Evolutionary conservation across 2,329 filamentous ascomycete species (phyloP).

Genomic region (Penicillium brasilianum): DNA sequence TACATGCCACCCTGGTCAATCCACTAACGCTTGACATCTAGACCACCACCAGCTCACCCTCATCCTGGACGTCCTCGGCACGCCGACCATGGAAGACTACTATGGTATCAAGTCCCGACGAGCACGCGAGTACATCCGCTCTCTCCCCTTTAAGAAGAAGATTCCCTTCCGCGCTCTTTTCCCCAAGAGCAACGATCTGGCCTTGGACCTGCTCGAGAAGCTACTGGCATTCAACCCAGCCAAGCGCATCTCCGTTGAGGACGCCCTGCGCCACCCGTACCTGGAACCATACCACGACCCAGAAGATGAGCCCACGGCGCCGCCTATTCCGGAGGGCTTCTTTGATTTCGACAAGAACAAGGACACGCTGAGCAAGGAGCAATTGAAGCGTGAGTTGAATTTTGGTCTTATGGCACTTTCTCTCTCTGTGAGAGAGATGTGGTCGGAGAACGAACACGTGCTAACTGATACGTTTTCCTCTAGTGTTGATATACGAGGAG

Average conservation of each 20-base stretch:
- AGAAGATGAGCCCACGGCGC: slow-evolving; percentile 95
- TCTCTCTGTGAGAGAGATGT: background rate
- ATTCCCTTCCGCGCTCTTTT: slow-evolving; percentile 96
- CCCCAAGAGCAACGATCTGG: slow-evolving; percentile 97
- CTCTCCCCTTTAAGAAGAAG: slow-evolving; percentile 99
- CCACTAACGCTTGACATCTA: slow-evolving; percentile 42
- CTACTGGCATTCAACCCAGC: slow-evolving; percentile 97
- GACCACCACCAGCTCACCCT: slow-evolving; percentile 98
- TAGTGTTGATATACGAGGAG: slow-evolving; percentile 91
- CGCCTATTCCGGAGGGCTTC: slow-evolving; percentile 97
- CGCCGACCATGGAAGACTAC: slow-evolving; percentile 99
- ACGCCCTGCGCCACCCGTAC: slow-evolving; percentile 96
- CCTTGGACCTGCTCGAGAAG: slow-evolving; percentile 92
- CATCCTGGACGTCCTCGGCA: slow-evolving; percentile 95
- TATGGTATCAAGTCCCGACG: slow-evolving; percentile 99
- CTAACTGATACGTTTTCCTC: slow-evolving; percentile 15
- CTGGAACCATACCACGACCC: slow-evolving; percentile 98
- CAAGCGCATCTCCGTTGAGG: slow-evolving; percentile 97
- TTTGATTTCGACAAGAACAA: slow-evolving; percentile 99
- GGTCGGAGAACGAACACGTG: background rate
- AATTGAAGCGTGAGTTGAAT: slow-evolving; percentile 74
- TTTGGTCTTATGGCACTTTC: background rate
- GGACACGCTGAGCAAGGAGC: slow-evolving; percentile 97
- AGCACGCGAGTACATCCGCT: slow-evolving; percentile 96
- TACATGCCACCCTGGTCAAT: background rate